phyloP scores from a whole-genome alignment of 169 alveolate species.

The Hammondia hammondi region DNA sequence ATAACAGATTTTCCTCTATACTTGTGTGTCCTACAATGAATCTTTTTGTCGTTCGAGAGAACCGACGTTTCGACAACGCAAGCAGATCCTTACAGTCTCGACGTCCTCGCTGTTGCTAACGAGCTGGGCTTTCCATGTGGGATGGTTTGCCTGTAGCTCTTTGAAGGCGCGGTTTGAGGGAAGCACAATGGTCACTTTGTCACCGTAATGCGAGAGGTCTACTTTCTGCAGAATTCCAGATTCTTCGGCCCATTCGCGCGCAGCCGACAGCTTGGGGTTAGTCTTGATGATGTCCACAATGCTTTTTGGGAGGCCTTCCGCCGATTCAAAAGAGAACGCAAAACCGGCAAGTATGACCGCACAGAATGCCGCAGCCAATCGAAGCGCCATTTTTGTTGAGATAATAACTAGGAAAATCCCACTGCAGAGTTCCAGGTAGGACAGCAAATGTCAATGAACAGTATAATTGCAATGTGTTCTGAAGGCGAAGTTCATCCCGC shows the following conservation, averaged over 20 bases:
- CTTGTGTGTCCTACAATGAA: neutral
- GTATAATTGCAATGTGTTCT: neutral
- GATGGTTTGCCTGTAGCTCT: constrained; percentile 56
- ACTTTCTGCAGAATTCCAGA: constrained; percentile 58
- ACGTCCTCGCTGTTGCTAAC: constrained; percentile 62
- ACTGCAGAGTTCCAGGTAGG: neutral
- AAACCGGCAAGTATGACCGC: neutral
- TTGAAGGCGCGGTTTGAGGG: constrained; percentile 66
- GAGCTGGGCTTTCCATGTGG: constrained; percentile 62
- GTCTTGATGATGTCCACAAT: constrained; percentile 63
- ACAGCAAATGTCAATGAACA: neutral
- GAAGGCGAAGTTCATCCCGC: neutral
- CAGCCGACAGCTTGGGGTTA: constrained; percentile 46
- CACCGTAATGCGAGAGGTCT: constrained; percentile 58
- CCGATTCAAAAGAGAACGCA: neutral
- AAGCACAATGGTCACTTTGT: constrained; percentile 56
- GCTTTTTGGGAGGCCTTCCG: constrained; percentile 16
- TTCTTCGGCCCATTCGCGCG: constrained; percentile 64
- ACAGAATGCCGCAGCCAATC: neutral
- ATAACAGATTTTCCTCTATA: neutral
- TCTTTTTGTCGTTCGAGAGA: neutral
- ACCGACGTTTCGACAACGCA: neutral
- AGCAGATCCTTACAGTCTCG: constrained; percentile 49
- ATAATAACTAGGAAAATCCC: neutral
- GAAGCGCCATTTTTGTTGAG: neutral